Percentiles rank a stretch among this genome's conserved stretches.
These are phyloP conservation scores for Aureobasidium melanogenum DNA, from an alignment of 2,329 filamentous ascomycete species.

Conservation along the genomic window DNA sequence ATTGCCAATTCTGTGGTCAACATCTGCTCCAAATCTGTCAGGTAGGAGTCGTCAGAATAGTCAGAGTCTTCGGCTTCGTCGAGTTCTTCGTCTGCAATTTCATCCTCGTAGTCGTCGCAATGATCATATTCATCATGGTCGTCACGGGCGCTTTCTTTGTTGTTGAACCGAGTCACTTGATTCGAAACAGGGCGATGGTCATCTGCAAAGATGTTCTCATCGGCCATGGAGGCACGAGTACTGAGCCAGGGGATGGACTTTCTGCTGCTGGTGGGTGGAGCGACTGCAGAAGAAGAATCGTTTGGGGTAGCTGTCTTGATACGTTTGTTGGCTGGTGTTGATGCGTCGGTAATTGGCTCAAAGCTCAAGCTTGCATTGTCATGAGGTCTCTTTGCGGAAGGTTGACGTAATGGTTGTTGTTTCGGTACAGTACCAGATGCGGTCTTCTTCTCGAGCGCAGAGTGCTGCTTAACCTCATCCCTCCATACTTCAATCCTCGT, in stretches of 20 bases:
- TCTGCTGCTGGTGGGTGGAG: background rate
- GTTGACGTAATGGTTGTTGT: background rate
- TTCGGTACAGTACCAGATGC: background rate
- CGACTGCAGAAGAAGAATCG: background rate
- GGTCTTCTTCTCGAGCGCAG: background rate
- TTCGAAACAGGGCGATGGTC: background rate
- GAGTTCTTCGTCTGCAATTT: background rate
- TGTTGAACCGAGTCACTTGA: background rate
- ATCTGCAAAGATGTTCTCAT: background rate
- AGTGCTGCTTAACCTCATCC: background rate
- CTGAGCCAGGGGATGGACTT: background rate
- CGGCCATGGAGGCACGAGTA: constrained; percentile 1
- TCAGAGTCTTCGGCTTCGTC: background rate
- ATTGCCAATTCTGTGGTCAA: background rate
- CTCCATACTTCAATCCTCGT: background rate
- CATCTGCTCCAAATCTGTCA: background rate
- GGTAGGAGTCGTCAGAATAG: background rate
- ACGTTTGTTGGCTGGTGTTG: background rate
- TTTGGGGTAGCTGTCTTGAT: background rate
- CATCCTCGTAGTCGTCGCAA: background rate
- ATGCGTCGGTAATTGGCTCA: background rate
- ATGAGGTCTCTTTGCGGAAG: background rate
- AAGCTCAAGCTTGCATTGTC: background rate
- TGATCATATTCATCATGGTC: background rate
- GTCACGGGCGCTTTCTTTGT: background rate